These are phyloP conservation scores for Boletus bicolor DNA, from an alignment of 768 basidiomycete species.

Conservation along the genomic window DNA sequence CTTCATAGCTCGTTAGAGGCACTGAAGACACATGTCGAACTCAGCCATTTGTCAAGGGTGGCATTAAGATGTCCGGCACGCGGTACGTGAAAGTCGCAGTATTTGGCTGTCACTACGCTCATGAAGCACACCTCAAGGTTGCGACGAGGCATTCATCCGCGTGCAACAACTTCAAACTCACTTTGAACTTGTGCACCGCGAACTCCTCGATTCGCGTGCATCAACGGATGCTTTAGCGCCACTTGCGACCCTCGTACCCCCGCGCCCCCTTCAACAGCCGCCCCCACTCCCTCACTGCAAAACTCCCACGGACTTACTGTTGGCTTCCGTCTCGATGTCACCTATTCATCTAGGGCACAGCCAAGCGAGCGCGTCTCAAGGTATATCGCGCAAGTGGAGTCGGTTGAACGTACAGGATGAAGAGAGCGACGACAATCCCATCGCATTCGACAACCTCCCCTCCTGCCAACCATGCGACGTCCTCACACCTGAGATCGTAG, in stretches of 20 bases:
- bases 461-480: neutral
- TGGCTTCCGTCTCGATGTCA: slow-evolving; percentile 11
- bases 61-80: slow-evolving; percentile 24
- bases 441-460: slow-evolving; percentile 26
- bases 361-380: slow-evolving; percentile 13
- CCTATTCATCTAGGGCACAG: slow-evolving; percentile 4
- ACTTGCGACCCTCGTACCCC: slow-evolving; percentile 18
- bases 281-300: slow-evolving; percentile 13
- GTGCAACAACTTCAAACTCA: slow-evolving; percentile 24
- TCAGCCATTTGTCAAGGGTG: slow-evolving; percentile 31
- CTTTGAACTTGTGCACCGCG: slow-evolving; percentile 21
- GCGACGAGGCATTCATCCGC: slow-evolving; percentile 25
- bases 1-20: slow-evolving; percentile 16
- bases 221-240: slow-evolving; percentile 16
- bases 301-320: neutral
- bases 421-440: slow-evolving; percentile 11
- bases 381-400: slow-evolving; percentile 32
- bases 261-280: slow-evolving; percentile 16
- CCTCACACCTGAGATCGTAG: neutral
- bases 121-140: slow-evolving; percentile 16
- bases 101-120: neutral
- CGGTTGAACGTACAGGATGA: slow-evolving; percentile 25
- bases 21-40: slow-evolving; percentile 27
- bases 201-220: slow-evolving; percentile 16
- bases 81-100: slow-evolving; percentile 14